phyloP scores from a whole-genome alignment of 1,284 basidiomycete species.

The Cystobasidium pallidum region DNA sequence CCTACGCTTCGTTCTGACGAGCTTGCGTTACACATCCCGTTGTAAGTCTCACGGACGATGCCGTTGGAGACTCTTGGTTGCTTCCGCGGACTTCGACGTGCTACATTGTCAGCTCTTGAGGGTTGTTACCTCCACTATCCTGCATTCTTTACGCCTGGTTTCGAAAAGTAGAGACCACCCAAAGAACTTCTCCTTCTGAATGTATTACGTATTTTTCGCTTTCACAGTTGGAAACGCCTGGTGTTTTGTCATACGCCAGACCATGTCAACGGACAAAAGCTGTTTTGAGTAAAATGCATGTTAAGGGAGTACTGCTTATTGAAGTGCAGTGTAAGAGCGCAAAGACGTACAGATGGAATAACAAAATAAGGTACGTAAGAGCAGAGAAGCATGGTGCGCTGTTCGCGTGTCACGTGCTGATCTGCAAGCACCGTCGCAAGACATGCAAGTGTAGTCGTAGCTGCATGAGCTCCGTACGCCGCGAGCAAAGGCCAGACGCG shows the following conservation, averaged over 20 bases:
- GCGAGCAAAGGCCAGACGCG: constrained; percentile 21
- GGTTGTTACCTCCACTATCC: too few relatives aligned
- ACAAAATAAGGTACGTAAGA: constrained; percentile 30
- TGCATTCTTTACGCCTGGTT: too few relatives aligned
- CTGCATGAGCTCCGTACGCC: constrained; percentile 31
- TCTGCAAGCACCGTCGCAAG: constrained; percentile 26
- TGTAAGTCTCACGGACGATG: too few relatives aligned
- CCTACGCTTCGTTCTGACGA: too few relatives aligned
- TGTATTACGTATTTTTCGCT: neutral
- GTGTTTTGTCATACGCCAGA: neutral
- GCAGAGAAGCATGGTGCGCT: constrained; percentile 25
- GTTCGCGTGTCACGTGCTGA: constrained; percentile 11
- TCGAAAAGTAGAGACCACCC: too few relatives aligned
- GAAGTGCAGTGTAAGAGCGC: neutral
- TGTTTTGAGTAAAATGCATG: neutral
- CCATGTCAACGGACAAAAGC: constrained; percentile 25
- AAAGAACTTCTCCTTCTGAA: too few relatives aligned
- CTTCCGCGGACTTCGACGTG: too few relatives aligned
- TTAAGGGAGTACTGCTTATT: neutral
- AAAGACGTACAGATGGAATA: constrained; percentile 24
- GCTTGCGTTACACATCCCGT: too few relatives aligned
- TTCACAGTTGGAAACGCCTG: neutral
- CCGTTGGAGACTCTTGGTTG: too few relatives aligned
- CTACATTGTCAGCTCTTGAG: too few relatives aligned
- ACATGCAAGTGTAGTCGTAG: constrained; percentile 32